Evolutionary conservation across 768 basidiomycete species (phyloP).

Genomic region (Rhizopogon vinicolor): DNA sequence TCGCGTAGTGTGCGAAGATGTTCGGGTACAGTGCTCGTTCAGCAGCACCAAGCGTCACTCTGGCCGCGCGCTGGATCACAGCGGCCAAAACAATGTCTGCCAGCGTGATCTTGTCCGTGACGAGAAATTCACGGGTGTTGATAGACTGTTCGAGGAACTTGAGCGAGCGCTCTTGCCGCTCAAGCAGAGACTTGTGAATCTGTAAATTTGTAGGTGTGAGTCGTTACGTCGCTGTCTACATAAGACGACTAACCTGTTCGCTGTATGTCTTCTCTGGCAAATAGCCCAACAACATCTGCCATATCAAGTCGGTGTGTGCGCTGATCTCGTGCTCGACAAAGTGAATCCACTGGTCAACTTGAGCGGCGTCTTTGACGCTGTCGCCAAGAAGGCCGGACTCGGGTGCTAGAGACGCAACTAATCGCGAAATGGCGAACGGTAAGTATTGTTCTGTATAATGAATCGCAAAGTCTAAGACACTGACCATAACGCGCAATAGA

Average conservation of each 20-base stretch:
- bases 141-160: constrained; percentile 21
- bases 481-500: constrained; percentile 24
- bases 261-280: constrained; percentile 11
- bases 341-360: constrained; percentile 28
- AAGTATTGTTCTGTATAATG: neutral
- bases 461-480: neutral
- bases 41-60: constrained; percentile 18
- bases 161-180: constrained; percentile 18
- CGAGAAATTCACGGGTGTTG: constrained; percentile 15
- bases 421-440: neutral
- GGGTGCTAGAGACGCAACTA: constrained; percentile 21
- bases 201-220: neutral
- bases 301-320: constrained; percentile 13
- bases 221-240: neutral
- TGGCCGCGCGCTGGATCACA: constrained; percentile 15
- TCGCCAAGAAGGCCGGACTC: constrained; percentile 23
- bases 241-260: constrained; percentile 2
- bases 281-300: constrained; percentile 11
- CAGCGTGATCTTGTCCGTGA: constrained; percentile 20
- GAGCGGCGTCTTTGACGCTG: constrained; percentile 16
- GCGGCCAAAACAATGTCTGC: constrained; percentile 22
- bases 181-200: constrained; percentile 13
- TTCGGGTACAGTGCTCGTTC: constrained; percentile 23
- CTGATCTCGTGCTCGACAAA: constrained; percentile 23
- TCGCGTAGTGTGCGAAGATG: constrained; percentile 22